Evolutionary conservation across 1,139 yeast genomes (phyloP), one percentile per base, ranked within the genome.

Genomic region (Eremothecium sinecaudum): DNA sequence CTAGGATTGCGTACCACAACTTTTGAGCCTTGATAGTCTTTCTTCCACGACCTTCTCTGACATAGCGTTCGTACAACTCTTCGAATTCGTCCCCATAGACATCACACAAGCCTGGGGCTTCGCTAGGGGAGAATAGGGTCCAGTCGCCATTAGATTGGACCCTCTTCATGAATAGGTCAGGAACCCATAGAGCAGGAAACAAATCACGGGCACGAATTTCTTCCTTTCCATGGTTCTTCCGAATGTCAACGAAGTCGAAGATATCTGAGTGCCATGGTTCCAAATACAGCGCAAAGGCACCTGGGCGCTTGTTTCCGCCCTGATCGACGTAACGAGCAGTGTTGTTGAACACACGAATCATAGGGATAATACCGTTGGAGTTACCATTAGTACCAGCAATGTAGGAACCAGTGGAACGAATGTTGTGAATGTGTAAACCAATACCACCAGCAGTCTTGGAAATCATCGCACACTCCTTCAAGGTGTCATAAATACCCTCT

Each of bases 191-290:
- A n/a, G 93, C 94, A 50, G 82, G 77, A 69, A 83, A 84, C 55
- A 83, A 66, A 57, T 83, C 94, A 58, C 94, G 73, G 9, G 94
- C 94, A 59, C 94, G 74, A 50, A 78, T 71, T 63, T 83, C 94
- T 62, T 83, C 94, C 54, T 81, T 83, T 44, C 94, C 94, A 56
- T 83, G 94, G 58, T 82, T 83, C 64, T 83, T 83, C 61, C 93
- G 75, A 47, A 83, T 72, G 47, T 83, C 92, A 37, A 83, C 65
- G 54, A 83, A 79, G 40, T 82, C 94, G 56, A 81, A 78, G 38
- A 83, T 71, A 55, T 83, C 94, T 16, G 83, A 73, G 53, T 83
- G 94, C 94, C 94, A 83, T 46, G 94, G 94, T 63, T 83, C 94
- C 39, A 83, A 66, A 59, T 83, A 83, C 38, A 83, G 63, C 27